phyloP scores from a whole-genome alignment of 371 early-diverging fungal genomes.

The Mortierella sp. region DNA sequence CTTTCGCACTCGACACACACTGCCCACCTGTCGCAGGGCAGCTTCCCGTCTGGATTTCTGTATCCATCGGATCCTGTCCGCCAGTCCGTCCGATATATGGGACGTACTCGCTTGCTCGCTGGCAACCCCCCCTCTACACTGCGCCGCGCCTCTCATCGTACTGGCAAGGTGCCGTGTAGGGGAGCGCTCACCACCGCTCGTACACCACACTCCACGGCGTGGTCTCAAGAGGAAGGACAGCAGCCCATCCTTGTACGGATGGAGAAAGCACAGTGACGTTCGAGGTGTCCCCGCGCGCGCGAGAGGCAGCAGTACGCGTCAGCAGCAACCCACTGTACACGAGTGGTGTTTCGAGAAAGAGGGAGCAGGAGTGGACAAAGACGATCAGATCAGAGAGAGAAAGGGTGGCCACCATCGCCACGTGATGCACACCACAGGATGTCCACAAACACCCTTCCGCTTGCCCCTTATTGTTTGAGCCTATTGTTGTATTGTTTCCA shows the following conservation, averaged over 20 bases:
- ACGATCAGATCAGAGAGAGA: constrained; percentile 26
- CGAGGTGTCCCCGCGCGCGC: constrained; percentile 2
- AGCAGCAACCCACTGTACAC: not conserved
- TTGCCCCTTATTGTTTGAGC: constrained; percentile 2
- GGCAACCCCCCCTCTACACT: constrained; percentile 14
- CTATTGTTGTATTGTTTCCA: constrained; percentile 5
- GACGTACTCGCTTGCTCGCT: not conserved
- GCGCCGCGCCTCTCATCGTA: constrained; percentile 6
- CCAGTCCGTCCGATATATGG: constrained; percentile 1
- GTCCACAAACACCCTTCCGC: constrained; percentile 8
- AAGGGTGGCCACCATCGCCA: not conserved
- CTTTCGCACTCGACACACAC: constrained; percentile 1
- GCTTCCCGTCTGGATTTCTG: constrained; percentile 1
- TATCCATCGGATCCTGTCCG: constrained; percentile 20
- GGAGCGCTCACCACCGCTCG: not conserved
- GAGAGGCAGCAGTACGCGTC: constrained; percentile 4
- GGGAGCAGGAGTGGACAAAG: not conserved
- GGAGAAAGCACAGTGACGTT: constrained; percentile 4
- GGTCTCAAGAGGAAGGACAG: constrained; percentile 13
- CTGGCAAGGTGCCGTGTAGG: not conserved
- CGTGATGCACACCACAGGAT: constrained; percentile 15
- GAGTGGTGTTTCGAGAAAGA: not conserved
- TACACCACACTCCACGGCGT: constrained; percentile 8
- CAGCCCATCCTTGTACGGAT: constrained; percentile 4
- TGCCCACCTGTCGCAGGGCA: not conserved